These are phyloP conservation scores for Nicotiana noctiflora DNA, from an alignment of 257 asterid species.

Conservation along the genomic window DNA sequence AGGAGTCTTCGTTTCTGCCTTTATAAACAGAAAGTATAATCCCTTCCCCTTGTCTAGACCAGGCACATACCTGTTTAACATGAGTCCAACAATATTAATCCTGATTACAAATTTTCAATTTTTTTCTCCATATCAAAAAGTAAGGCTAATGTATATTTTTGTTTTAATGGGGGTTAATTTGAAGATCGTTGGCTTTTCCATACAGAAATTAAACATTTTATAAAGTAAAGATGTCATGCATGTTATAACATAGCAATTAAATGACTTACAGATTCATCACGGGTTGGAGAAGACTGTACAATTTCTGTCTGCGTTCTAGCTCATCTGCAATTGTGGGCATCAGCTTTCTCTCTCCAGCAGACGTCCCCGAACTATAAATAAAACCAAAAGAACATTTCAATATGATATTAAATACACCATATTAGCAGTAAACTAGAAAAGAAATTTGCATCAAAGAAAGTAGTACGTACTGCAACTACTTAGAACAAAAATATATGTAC, in stretches of 20 bases:
- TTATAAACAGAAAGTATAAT: conserved; percentile 59
- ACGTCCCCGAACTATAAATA: conserved; percentile 69
- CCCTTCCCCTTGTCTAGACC: conserved; percentile 72
- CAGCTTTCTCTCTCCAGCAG: conserved; percentile 85
- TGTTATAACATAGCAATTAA: background rate
- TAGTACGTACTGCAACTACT: too few relatives aligned
- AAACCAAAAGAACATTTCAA: background rate
- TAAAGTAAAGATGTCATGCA: background rate
- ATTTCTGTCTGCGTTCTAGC: conserved; percentile 60
- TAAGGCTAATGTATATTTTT: background rate
- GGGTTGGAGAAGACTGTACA: conserved; percentile 72
- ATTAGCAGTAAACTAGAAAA: background rate
- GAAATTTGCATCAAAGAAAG: background rate
- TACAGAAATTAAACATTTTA: background rate
- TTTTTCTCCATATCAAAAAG: background rate
- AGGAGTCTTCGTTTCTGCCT: conserved; percentile 64
- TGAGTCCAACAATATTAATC: background rate
- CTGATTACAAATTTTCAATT: background rate
- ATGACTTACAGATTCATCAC: conserved; percentile 75
- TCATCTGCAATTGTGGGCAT: conserved; percentile 77
- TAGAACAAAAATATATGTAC: background rate
- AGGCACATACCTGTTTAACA: conserved; percentile 48
- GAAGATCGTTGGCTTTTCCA: background rate
- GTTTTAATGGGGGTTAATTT: background rate
- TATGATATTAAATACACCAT: background rate